Conservation (phyloP, 2,329 filamentous ascomycete species). For the Exophiala dermatitidis region DNA sequence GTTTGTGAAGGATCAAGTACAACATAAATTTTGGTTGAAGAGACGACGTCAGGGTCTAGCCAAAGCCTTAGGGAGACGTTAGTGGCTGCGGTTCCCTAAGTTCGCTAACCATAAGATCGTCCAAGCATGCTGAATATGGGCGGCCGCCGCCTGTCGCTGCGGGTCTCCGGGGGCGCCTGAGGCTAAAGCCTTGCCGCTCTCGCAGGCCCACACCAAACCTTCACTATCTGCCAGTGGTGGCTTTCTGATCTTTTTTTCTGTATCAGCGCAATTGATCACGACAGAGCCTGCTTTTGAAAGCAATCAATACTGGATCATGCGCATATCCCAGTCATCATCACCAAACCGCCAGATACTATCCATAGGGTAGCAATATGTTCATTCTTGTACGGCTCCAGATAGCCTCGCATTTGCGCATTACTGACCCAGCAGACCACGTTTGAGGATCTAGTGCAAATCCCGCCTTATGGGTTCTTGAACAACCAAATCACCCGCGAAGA, state of each 20-base stretch:
- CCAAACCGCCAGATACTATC: neutral
- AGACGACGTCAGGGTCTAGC: neutral
- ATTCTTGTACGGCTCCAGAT: conserved; percentile 24
- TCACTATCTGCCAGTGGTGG: neutral
- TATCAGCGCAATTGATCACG: neutral
- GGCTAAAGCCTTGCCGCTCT: no score
- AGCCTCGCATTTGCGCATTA: neutral
- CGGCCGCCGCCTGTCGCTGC: no score
- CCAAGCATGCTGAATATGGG: no score
- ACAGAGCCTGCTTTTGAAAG: no score
- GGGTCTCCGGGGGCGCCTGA: no score
- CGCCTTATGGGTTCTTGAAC: conserved; percentile 72
- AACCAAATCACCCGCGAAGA: conserved; percentile 59
- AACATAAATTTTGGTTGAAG: neutral
- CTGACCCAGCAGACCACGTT: conserved; percentile 65
- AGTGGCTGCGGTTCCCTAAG: neutral
- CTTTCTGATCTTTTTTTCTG: no score
- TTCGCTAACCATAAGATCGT: no score
- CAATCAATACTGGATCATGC: conserved; percentile 7
- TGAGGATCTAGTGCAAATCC: conserved; percentile 88
- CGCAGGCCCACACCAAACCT: neutral
- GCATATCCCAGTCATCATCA: neutral
- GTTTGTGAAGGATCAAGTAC: no score
- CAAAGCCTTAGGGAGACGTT: neutral
- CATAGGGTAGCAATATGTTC: conserved; percentile 24